Conservation (phyloP, 2,329 filamentous ascomycete species). For the Colletotrichum godetiae region DNA sequence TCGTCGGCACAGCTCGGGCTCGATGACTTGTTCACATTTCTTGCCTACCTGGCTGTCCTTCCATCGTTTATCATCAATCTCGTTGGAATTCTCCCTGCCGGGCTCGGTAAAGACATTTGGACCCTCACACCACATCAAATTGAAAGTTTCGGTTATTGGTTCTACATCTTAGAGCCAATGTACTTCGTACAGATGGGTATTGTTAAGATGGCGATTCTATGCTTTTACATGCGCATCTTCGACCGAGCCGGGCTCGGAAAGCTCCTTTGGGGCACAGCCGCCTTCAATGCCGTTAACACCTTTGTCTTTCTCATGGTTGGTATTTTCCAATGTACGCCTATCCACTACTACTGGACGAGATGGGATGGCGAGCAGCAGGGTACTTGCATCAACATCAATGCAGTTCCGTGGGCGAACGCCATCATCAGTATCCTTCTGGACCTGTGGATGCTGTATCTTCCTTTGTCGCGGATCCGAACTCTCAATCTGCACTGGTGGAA, state of each 20-base stretch:
- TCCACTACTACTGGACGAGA: constrained; percentile 52
- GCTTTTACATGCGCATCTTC: constrained; percentile 57
- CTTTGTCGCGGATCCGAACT: constrained; percentile 49
- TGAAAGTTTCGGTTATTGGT: constrained; percentile 42
- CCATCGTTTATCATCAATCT: constrained; percentile 40
- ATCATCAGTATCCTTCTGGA: constrained; percentile 55
- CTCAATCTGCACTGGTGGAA: constrained; percentile 52
- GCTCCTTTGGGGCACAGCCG: constrained; percentile 46
- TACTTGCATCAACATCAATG: constrained; percentile 52
- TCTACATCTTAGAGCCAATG: constrained; percentile 49
- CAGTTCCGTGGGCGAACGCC: constrained; percentile 55
- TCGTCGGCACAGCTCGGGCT: constrained; percentile 41
- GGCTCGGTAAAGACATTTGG: constrained; percentile 49
- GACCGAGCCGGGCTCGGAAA: constrained; percentile 43
- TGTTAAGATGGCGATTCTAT: constrained; percentile 53
- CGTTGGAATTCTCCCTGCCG: constrained; percentile 39
- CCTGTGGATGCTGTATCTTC: constrained; percentile 54
- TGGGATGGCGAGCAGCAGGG: constrained; percentile 55
- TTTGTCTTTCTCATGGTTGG: constrained; percentile 45
- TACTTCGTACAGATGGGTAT: constrained; percentile 52
- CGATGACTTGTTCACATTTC: constrained; percentile 44
- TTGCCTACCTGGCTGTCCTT: constrained; percentile 38
- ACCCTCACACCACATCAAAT: constrained; percentile 41
- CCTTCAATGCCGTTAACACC: constrained; percentile 45
- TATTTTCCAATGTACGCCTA: constrained; percentile 52